Conservation (phyloP, 257 asterid species). For the Solanum bulbocastanum region DNA sequence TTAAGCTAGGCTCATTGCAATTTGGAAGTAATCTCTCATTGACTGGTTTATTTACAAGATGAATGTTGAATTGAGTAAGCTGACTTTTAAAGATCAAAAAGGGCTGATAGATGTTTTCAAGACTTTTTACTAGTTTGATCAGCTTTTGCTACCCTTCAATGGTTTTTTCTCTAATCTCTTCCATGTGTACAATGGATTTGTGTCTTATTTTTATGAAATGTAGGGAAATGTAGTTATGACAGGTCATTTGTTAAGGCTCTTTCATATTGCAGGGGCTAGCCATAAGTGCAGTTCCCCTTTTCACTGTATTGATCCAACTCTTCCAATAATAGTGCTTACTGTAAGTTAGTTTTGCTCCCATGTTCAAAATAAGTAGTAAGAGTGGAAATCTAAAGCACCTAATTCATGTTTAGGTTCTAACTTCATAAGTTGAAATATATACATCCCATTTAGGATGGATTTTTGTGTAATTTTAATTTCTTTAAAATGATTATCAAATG, state of each 20-base stretch:
- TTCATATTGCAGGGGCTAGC: not conserved
- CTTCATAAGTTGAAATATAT: not conserved
- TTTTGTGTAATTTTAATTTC: not conserved
- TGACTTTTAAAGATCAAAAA: not conserved
- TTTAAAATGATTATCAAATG: not conserved
- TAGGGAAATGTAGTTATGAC: not conserved
- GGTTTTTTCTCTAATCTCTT: not conserved
- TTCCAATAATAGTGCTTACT: not conserved
- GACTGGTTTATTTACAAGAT: not conserved
- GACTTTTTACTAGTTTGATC: not conserved
- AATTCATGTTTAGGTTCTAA: not conserved
- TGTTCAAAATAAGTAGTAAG: not conserved
- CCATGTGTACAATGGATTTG: not conserved
- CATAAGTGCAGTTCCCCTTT: not conserved
- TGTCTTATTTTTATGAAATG: not conserved
- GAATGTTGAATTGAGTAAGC: not conserved
- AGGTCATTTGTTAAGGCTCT: not conserved
- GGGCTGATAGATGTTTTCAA: not conserved
- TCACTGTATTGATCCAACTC: not conserved
- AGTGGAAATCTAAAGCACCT: not conserved
- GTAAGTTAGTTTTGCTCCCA: not conserved
- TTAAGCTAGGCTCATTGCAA: not conserved
- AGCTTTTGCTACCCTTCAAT: not conserved
- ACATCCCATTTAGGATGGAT: not conserved
- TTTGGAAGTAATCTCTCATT: not conserved